Evolutionary conservation across 2,329 filamentous ascomycete genomes (phyloP).

Genomic region (Fusarium napiforme): DNA sequence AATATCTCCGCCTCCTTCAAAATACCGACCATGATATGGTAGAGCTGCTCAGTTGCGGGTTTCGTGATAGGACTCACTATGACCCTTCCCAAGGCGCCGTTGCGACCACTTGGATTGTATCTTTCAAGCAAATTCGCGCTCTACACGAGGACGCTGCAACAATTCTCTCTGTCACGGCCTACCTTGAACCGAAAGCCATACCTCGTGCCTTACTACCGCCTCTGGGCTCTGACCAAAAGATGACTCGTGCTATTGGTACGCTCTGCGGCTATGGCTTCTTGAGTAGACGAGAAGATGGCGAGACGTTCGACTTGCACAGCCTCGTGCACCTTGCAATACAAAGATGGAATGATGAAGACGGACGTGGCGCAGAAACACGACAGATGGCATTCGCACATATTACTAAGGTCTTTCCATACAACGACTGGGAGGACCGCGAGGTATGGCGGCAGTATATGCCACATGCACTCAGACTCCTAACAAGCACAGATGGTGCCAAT

Average conservation of each 20-base stretch:
- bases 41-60: slow-evolving; percentile 34
- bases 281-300: slow-evolving; percentile 29
- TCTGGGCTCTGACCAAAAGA: slow-evolving; percentile 4
- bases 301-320: slow-evolving; percentile 51
- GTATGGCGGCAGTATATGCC: background rate
- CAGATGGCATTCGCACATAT: background rate
- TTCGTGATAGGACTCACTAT: slow-evolving; percentile 49
- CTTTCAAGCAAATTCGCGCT: slow-evolving; percentile 53
- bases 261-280: slow-evolving; percentile 50
- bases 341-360: slow-evolving; percentile 38
- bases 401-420: background rate
- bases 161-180: slow-evolving; percentile 53
- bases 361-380: fast-evolving
- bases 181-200: slow-evolving; percentile 54
- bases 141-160: slow-evolving; percentile 44
- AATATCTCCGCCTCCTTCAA: slow-evolving; percentile 51
- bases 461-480: background rate
- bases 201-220: slow-evolving; percentile 49
- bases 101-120: slow-evolving; percentile 54
- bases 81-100: slow-evolving; percentile 48
- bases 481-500: fast-evolving
- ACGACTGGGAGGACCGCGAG: background rate
- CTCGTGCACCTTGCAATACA: slow-evolving; percentile 49
- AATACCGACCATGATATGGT: slow-evolving; percentile 45
- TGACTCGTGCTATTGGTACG: slow-evolving; percentile 46